Evolutionary conservation across 2,329 filamentous ascomycete genomes (phyloP), one percentile per base, ranked within the genome.

Genomic region (Trichophyton equinum): DNA sequence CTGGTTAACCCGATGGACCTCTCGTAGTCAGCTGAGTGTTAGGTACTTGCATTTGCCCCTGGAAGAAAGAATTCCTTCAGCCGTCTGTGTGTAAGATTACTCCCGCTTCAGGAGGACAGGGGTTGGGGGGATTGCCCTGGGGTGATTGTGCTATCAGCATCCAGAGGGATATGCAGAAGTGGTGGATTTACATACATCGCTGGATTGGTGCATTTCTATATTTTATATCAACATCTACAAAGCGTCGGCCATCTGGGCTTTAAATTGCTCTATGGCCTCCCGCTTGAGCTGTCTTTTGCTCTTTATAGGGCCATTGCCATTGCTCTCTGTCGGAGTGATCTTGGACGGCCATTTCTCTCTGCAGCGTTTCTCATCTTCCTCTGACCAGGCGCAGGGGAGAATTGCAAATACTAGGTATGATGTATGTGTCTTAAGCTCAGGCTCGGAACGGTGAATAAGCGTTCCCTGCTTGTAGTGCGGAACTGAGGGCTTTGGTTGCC

Each of bases 331-430:
- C 11, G 64, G 65, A 3, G 83, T 77, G 67, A 80, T 77, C 65
- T 82, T 83, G 18, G 83, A 82, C 0, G 85, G 84, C 82, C 85
- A 90, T 64, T 80, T 82, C 59, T 81, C 78, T 65, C 81, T 75
- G 58, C 85, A 85, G 33, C 80, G 80, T 36, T 81, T 81, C 74
- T 99, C 94, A 65, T 96, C 89, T 63, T 87, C 88, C 40, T 84
- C 86, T 0, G 79, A 85, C 94, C 94, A 99, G 64, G 88, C 85
- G 49, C 85, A 81, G n/a, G 94, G 92, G 63, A 99, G 75, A 2
- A 94, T 78, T 0, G 94, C 94, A 76, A 99, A 99, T 3, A 95
- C 88, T 3, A 99, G 81, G 72, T 99, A 99, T n/a, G 88, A 94
- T 0, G 94, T 99, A 74, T 99, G 94, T 6, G 89, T 94, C 80